A percentile compares a stretch with the other conserved stretches of the same genome.
phyloP scores from a whole-genome alignment of 2,329 filamentous ascomycete species.

The Curvularia sp. region DNA sequence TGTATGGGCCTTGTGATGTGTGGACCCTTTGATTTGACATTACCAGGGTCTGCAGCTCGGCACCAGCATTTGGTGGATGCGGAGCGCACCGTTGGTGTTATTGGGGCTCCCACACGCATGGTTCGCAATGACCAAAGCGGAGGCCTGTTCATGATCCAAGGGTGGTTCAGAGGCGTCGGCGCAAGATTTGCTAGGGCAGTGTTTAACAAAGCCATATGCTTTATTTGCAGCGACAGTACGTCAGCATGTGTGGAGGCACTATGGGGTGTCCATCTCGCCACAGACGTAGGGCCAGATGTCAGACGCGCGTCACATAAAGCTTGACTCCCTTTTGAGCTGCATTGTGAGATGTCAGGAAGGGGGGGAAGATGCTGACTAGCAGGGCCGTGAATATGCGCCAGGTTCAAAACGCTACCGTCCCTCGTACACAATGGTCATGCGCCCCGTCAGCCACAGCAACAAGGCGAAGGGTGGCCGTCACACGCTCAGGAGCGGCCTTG shows the following conservation, averaged over 20 bases:
- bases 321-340: conserved; percentile 1
- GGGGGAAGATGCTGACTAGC: background rate
- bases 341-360: conserved; percentile 23
- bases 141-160: background rate
- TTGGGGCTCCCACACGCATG: conserved; percentile 5
- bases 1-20: background rate
- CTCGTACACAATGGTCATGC: conserved; percentile 10
- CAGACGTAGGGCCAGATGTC: conserved; percentile 17
- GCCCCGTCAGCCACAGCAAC: background rate
- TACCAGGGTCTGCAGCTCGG: background rate
- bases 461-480: conserved; percentile 11
- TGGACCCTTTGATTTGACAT: background rate
- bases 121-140: conserved; percentile 8
- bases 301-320: conserved; percentile 35
- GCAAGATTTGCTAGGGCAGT: background rate
- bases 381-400: conserved; percentile 5
- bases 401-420: conserved; percentile 12
- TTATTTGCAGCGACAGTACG: conserved; percentile 3
- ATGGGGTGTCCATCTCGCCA: conserved; percentile 29
- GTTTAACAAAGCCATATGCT: background rate
- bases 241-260: conserved; percentile 13
- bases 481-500: conserved; percentile 4
- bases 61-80: background rate
- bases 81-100: conserved; percentile 1
- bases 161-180: background rate